Percentiles rank a stretch among this genome's conserved stretches.
These are phyloP conservation scores for Penicillium angulare DNA, from an alignment of 495 filamentous ascomycete genomes.

Conservation along the genomic window DNA sequence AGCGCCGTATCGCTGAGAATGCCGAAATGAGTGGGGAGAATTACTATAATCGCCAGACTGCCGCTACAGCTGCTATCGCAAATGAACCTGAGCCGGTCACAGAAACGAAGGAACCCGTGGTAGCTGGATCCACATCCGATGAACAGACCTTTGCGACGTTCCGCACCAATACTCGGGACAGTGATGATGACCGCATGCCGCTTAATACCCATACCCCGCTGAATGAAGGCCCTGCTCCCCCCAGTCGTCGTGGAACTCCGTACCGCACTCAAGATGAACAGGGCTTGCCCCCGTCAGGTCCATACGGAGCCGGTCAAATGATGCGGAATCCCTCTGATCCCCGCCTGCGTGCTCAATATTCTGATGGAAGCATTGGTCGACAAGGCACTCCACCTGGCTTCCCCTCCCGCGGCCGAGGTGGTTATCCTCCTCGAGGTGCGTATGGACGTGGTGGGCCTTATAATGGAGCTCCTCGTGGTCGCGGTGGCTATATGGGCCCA, in stretches of 20 bases:
- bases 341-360: conserved; percentile 59
- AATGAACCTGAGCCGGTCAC: conserved; percentile 35
- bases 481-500: conserved; percentile 39
- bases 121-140: conserved; percentile 43
- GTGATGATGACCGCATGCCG: conserved; percentile 78
- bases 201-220: conserved; percentile 61
- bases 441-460: conserved; percentile 57
- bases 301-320: conserved; percentile 38
- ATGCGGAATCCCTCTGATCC: conserved; percentile 46
- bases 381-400: conserved; percentile 51
- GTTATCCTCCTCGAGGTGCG: conserved; percentile 55
- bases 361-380: conserved; percentile 55
- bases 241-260: conserved; percentile 24
- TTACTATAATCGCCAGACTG: conserved; percentile 75
- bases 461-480: conserved; percentile 37
- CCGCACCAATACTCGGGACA: conserved; percentile 61
- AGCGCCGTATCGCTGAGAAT: conserved; percentile 88
- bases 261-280: conserved; percentile 61
- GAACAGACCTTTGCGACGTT: conserved; percentile 79
- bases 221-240: conserved; percentile 13
- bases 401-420: conserved; percentile 53
- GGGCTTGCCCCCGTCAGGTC: conserved; percentile 51
- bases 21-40: conserved; percentile 93
- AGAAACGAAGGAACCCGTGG: conserved; percentile 55
- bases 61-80: conserved; percentile 38